phyloP scores from a whole-genome alignment of 108 stramenopile species.

The Skeletonema menzelii region DNA sequence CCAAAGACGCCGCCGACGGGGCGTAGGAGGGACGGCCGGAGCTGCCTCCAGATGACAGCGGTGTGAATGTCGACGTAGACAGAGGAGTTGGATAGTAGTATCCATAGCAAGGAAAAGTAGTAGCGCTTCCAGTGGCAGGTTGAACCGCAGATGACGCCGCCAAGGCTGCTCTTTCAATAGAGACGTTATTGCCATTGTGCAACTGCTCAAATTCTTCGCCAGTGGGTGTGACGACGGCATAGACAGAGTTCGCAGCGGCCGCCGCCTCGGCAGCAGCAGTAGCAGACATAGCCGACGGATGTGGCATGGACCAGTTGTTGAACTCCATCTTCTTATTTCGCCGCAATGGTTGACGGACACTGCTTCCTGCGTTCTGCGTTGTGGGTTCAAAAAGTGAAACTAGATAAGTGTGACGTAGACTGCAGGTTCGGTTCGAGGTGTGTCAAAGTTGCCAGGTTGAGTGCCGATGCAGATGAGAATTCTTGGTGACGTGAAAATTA shows the following conservation, averaged over 20 bases:
- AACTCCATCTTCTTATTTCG: not conserved
- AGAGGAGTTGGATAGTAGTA: not conserved
- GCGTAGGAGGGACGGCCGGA: not conserved
- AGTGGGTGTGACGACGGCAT: conserved; percentile 30
- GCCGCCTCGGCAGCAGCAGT: conserved; percentile 5
- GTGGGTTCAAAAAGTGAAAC: not conserved
- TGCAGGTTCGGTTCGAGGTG: too few species aligned
- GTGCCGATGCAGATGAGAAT: too few species aligned
- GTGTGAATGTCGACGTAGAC: not conserved
- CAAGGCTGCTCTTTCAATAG: not conserved
- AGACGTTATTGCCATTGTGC: not conserved
- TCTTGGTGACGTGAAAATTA: too few species aligned
- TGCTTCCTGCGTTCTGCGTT: not conserved
- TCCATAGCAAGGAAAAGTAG: not conserved
- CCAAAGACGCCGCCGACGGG: conserved; percentile 1
- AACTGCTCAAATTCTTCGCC: conserved; percentile 29
- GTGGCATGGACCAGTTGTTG: not conserved
- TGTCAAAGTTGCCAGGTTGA: too few species aligned
- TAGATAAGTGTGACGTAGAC: too few species aligned
- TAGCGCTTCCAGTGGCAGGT: not conserved
- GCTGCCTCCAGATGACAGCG: not conserved
- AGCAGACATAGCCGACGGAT: not conserved
- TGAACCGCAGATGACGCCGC: not conserved
- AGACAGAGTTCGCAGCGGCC: conserved; percentile 3
- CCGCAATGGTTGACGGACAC: not conserved